Evolutionary conservation across 345 rosid species (phyloP), one percentile per base, ranked within the genome.

Genomic region (Syzygium aromaticum): DNA sequence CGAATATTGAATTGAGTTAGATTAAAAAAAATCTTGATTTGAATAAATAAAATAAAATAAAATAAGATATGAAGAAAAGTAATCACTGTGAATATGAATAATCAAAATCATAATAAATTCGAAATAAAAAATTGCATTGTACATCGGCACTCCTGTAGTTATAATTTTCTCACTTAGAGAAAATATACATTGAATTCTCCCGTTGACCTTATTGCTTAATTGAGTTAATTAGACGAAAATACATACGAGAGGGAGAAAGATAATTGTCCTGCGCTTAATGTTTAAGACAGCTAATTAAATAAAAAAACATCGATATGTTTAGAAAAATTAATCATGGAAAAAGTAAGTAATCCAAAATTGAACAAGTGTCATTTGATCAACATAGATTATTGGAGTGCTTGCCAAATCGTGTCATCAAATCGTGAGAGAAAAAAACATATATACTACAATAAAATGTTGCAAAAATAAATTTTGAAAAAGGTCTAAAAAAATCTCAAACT

Each of bases 381-480:
- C 17, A 14, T 13, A 14, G 73, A n/a, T 59, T 27, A 59, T 13
- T 5, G 1, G 30, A 59, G 73, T 13, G 19, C 19, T n/a, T 61
- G 19, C 73, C 19, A 61, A 61, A n/a, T 61, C 4, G 0, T 5
- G 38, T 16, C 38, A 61, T n/a, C 19, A n/a, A 61, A 14, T 14
- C 1, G 1, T 0, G n/a, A 61, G 73, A n/a, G 38, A 14, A n/a
- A n/a, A 6, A 61, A n/a, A n/a, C 38, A n/a, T 12, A 61, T n/a
- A 28, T 13, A n/a, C 9, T 6, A 3, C 0, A 5, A 61, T 61
- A 14, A n/a, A n/a, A 61, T 61, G 38, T 8, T 1, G 0, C n/a
- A 1, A 3, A 7, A 0, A 27, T 27, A 25, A 57, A 5, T 40
- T 40, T 40, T 40, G 6, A 3, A 40, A 40, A 40, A 40, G 6